Base-by-base conservation (phyloP, 1,284 basidiomycete genomes). In the Pseudozyma tsukubaensis region DNA sequence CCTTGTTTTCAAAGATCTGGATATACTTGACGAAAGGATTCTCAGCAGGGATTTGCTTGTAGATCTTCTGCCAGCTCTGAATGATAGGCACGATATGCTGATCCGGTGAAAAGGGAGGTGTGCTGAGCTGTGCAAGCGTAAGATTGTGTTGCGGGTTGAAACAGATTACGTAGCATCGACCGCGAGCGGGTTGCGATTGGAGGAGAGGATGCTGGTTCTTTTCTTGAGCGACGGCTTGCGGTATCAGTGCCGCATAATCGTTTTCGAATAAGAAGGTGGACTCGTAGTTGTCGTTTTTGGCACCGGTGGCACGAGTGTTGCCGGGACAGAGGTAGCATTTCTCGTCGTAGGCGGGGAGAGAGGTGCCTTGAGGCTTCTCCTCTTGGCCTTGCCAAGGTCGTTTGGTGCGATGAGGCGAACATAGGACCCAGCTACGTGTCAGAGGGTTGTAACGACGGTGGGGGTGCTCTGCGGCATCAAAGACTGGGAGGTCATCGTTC, bases 251-350 rank as follows among this genome's bases (percentile, higher is more conserved):
- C 14, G 94, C 90, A 80, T 91, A 97, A 82, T 96, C 94, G 83
- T 96, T 96, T 79, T 90, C 88, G 81, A 96, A 95, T 11, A 83
- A 78, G 56, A 88, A 91, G 2, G 92, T 94, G 18, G 89, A 85
- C 7, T 87, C 84, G 86, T 94, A 97, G 13, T 86, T 71, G 2
- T 89, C 90, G 81, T 94, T 97, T 61, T 85, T 83, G 63, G 89
- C 85, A 0, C 93, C 94, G 7, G 90, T 90, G 0, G 91, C 90
- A n/a, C 95, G 89, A 24, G 85, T 81, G 83, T 97, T 97, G 16
- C 94, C 91, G 0, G 95, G 94, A 80, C 95, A 98, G 45, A 97
- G 89, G 84, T 94, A 96, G 83, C 95, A 98, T 42, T 87, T 86
- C 5, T 89, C 87, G 79, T 97, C 94, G 83, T 94, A 90, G 42